These are phyloP conservation scores for Fusarium sp. DNA, from an alignment of 2,329 filamentous ascomycete species.

Conservation along the genomic window DNA sequence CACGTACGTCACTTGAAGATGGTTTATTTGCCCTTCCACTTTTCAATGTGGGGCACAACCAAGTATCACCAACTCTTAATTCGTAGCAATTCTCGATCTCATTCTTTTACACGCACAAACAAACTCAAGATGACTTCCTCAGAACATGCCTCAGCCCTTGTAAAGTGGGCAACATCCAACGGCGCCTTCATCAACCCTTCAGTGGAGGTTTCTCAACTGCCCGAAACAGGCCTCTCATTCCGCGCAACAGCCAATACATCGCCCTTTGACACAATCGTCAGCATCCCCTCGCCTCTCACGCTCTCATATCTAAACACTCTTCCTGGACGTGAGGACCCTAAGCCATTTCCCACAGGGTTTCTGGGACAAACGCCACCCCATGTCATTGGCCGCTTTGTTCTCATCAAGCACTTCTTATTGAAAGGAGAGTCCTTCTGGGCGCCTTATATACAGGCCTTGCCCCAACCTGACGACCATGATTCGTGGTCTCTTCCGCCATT, in stretches of 20 bases:
- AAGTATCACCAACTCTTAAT: slow-evolving; percentile 14
- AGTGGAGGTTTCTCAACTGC: slow-evolving; percentile 66
- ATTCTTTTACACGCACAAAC: not conserved
- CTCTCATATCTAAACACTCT: slow-evolving; percentile 72
- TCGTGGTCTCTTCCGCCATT: slow-evolving; percentile 71
- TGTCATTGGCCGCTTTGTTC: slow-evolving; percentile 75
- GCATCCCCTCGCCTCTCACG: slow-evolving; percentile 65
- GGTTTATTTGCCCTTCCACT: slow-evolving; percentile 28
- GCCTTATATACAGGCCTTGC: slow-evolving; percentile 75
- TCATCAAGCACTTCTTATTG: slow-evolving; percentile 75
- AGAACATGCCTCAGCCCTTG: slow-evolving; percentile 53
- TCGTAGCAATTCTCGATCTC: slow-evolving; percentile 9
- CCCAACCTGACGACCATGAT: slow-evolving; percentile 67
- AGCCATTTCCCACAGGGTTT: slow-evolving; percentile 63
- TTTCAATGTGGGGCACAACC: slow-evolving; percentile 34
- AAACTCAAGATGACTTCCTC: slow-evolving; percentile 27
- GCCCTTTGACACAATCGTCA: slow-evolving; percentile 62
- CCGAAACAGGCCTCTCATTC: slow-evolving; percentile 67
- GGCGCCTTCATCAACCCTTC: slow-evolving; percentile 64
- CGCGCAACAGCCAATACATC: slow-evolving; percentile 59
- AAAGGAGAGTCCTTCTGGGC: slow-evolving; percentile 73
- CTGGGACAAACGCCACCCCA: slow-evolving; percentile 66
- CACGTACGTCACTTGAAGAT: slow-evolving; percentile 24
- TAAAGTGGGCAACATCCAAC: slow-evolving; percentile 63
- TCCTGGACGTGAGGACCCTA: slow-evolving; percentile 34